phyloP scores from a whole-genome alignment of 2,329 filamentous ascomycete genomes.

The Cercospora sojina region DNA sequence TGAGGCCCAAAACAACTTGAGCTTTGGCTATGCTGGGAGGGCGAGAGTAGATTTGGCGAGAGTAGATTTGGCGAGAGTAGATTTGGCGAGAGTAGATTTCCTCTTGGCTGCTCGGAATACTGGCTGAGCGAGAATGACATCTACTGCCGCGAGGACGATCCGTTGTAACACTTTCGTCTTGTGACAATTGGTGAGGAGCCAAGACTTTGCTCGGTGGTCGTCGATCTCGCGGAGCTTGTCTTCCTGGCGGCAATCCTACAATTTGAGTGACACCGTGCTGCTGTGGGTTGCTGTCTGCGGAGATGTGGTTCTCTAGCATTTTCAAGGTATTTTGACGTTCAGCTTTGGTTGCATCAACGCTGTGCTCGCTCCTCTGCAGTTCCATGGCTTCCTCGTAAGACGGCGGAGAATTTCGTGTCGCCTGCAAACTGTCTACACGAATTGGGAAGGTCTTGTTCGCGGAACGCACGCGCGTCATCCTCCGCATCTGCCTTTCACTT shows the following conservation, averaged over 20 bases:
- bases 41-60: not conserved
- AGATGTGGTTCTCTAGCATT: constrained; percentile 1
- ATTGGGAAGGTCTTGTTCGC: constrained; percentile 2
- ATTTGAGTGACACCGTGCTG: not conserved
- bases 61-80: no score
- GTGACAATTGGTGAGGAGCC: not conserved
- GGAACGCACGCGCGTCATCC: not conserved
- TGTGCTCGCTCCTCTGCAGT: not conserved
- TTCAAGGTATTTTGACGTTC: constrained; percentile 1
- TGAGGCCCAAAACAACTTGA: not conserved
- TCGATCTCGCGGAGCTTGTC: not conserved
- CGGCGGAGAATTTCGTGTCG: not conserved
- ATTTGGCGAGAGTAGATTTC: not conserved
- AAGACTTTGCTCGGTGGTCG: not conserved
- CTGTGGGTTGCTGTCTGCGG: not conserved
- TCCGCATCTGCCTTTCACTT: not conserved
- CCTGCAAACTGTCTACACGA: not conserved
- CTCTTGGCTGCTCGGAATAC: not conserved
- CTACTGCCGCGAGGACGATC: not conserved
- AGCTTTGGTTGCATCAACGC: not conserved
- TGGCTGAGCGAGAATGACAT: constrained; percentile 3
- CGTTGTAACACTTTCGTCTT: not conserved
- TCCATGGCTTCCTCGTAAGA: not conserved
- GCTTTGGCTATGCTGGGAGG: constrained; percentile 8
- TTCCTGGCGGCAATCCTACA: not conserved